Percentiles rank a stretch among this genome's conserved stretches.
These are phyloP conservation scores for Acephala macrosclerotiorum DNA, from an alignment of 2,329 filamentous ascomycete species.

Conservation along the genomic window DNA sequence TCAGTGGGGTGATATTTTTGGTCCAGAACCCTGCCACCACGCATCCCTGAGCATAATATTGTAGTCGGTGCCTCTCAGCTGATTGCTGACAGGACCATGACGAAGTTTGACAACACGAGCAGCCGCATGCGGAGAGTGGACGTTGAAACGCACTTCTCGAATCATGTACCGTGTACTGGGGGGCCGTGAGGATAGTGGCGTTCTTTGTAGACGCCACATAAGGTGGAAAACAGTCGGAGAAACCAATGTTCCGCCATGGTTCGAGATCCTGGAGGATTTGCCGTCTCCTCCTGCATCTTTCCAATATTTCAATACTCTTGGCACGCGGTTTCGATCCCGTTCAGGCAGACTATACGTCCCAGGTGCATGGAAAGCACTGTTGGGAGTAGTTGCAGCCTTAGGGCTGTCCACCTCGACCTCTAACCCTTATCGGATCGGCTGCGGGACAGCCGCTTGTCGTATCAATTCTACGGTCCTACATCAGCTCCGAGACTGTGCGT, in stretches of 20 bases:
- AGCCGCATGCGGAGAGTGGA: background rate
- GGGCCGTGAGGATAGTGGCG: background rate
- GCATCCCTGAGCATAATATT: background rate
- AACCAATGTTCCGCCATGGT: background rate
- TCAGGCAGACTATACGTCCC: background rate
- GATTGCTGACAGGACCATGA: conserved; percentile 1
- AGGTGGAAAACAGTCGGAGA: background rate
- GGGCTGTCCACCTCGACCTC: background rate
- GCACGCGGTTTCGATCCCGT: background rate
- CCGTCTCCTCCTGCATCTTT: background rate
- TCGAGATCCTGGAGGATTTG: background rate
- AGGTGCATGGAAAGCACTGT: background rate
- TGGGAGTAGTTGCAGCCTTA: background rate
- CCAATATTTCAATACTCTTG: conserved; percentile 13
- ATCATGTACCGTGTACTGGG: background rate
- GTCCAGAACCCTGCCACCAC: background rate
- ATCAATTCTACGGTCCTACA: background rate
- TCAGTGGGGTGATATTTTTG: background rate
- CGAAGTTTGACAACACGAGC: background rate
- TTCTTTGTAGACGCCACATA: background rate
- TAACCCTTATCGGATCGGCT: background rate
- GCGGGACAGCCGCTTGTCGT: background rate
- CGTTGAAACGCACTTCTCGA: background rate
- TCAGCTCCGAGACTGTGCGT: conserved; percentile 3
- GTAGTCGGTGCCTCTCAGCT: background rate